Conservation (phyloP, 2,329 filamentous ascomycete genomes). For the Diaporthe citri region DNA sequence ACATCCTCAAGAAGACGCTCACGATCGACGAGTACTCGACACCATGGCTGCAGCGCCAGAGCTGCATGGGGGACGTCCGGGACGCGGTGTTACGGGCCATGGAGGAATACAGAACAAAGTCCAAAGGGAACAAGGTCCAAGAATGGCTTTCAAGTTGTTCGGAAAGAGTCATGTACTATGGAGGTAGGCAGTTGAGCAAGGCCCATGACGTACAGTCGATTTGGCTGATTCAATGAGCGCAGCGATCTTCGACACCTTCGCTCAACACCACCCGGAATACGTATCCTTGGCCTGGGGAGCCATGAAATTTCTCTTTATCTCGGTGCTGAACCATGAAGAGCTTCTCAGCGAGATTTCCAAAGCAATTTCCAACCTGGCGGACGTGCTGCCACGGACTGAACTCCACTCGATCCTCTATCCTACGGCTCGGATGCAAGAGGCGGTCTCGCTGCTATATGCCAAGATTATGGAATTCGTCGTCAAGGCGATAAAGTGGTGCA, state of each 20-base stretch:
- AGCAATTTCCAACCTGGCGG: conserved; percentile 39
- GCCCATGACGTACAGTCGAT: not conserved
- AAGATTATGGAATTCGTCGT: conserved; percentile 44
- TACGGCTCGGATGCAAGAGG: conserved; percentile 41
- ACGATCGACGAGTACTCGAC: not conserved
- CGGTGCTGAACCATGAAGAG: conserved; percentile 4
- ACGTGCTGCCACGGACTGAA: conserved; percentile 41
- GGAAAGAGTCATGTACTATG: conserved; percentile 3
- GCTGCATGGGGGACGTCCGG: not conserved
- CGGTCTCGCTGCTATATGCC: conserved; percentile 42
- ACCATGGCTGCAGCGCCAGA: not conserved
- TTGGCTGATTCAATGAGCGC: not conserved
- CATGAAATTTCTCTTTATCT: not conserved
- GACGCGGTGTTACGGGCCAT: not conserved
- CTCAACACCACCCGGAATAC: conserved; percentile 7
- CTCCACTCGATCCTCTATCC: conserved; percentile 42
- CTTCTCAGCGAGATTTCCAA: conserved; percentile 40
- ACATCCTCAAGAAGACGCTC: not conserved
- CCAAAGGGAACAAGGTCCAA: not conserved
- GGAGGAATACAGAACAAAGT: not conserved
- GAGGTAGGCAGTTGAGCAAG: not conserved
- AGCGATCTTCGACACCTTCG: not conserved
- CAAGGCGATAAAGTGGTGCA: conserved; percentile 43
- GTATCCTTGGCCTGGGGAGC: not conserved
- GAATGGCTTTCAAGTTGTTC: conserved; percentile 2